Conservation (phyloP, 192 early-diverging fungal species). For the Backusella morwellensis region DNA sequence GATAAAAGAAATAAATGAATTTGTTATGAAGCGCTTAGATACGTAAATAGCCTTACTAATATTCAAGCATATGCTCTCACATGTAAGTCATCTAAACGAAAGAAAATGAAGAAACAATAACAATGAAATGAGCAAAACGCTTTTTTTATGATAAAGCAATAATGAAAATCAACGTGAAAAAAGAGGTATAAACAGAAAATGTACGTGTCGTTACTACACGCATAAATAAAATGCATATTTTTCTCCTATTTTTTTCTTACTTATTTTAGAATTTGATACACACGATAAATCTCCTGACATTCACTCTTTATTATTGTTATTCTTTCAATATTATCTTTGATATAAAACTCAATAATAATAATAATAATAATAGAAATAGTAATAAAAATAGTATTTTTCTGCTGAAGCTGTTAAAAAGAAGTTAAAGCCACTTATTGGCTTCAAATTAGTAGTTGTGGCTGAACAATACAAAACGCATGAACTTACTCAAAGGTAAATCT, state of each 20-base stretch:
- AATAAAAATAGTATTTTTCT: neutral
- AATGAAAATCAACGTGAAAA: neutral
- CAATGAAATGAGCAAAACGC: neutral
- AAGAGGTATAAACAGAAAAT: neutral
- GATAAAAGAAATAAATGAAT: neutral
- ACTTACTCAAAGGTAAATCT: neutral
- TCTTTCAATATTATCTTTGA: neutral
- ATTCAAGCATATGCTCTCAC: neutral
- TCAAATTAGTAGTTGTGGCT: neutral
- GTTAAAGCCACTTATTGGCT: neutral
- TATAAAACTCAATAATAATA: neutral
- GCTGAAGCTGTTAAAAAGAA: neutral
- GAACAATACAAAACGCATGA: neutral
- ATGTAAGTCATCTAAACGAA: neutral
- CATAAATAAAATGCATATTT: conserved; percentile 7
- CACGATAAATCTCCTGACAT: neutral
- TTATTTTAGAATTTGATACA: conserved; percentile 1
- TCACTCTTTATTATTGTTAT: neutral
- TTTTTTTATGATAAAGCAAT: neutral
- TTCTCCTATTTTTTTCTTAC: conserved; percentile 4
- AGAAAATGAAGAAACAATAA: neutral
- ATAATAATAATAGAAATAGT: neutral
- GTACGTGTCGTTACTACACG: neutral
- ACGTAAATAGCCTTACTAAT: neutral
- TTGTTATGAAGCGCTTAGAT: neutral